Conservation (phyloP, 2,329 filamentous ascomycete species). For the Scytalidium sp. region DNA sequence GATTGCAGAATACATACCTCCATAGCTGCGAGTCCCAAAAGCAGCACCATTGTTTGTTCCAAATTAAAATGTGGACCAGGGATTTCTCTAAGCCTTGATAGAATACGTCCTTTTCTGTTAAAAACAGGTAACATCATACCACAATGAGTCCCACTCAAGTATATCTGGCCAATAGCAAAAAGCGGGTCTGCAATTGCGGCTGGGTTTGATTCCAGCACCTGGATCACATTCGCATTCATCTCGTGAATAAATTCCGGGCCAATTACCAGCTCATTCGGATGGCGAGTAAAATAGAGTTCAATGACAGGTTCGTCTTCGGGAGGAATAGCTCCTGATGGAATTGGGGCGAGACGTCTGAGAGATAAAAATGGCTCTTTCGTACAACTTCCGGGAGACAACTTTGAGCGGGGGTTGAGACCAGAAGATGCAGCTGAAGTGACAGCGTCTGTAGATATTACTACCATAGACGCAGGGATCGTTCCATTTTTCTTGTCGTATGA, state of each 20-base stretch:
- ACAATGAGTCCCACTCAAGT: constrained; percentile 15
- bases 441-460: no score
- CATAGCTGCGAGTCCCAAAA: constrained; percentile 27
- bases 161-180: constrained; percentile 27
- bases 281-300: constrained; percentile 28
- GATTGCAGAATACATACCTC: constrained; percentile 19
- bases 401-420: no score
- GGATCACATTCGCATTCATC: constrained; percentile 29
- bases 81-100: constrained; percentile 23
- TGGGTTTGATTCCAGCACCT: constrained; percentile 27
- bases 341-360: constrained; percentile 9
- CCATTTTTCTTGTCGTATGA: no score
- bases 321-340: constrained; percentile 23
- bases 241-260: constrained; percentile 28
- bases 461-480: constrained; percentile 2
- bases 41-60: constrained; percentile 25
- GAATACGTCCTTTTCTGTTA: constrained; percentile 25
- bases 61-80: constrained; percentile 18
- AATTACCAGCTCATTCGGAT: constrained; percentile 28
- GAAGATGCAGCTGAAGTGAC: neutral
- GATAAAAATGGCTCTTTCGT: neutral
- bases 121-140: constrained; percentile 19
- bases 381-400: no score
- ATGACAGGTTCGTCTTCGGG: constrained; percentile 24
- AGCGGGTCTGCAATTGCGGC: constrained; percentile 25